Evolutionary conservation across 352 stramenopile genomes (phyloP), one percentile per base, ranked within the genome.

Genomic region (Phytophthora idaei): DNA sequence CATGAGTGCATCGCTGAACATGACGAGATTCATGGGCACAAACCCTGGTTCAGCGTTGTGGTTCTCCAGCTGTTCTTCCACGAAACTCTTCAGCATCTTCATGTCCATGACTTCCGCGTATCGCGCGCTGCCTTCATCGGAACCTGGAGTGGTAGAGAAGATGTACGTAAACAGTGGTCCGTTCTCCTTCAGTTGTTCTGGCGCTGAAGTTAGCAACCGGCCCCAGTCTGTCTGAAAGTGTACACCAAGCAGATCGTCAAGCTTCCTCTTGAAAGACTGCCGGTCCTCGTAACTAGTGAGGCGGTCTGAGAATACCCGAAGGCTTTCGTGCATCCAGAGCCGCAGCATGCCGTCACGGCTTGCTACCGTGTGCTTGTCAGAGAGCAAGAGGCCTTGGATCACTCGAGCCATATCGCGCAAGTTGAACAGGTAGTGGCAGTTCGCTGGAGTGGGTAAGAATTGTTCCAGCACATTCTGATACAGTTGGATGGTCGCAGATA

Each of bases 351-450:
- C 74, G 34, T 97, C 85, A 3, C 76, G 71, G 36, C 85, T 92
- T 11, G 80, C 76, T 21, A 94, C 85, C 10, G 78, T 85, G 47
- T 90, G 71, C 48, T 92, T 92, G 37, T 97, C 85, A 0, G 81
- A 78, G 1, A 93, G 71, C 11, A 97, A 36, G 1, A 97, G 45
- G 4, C 90, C 90, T 54, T 97, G 90, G 15, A 97, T 76, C 9
- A 97, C 90, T 67, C 94, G 90, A 5, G 90, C 86, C 77, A 97
- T 95, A 61, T 97, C 90, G 39, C 90, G 82, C 31, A 96, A 47
- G 62, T 96, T 97, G 56, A 97, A 97, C 12, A 95, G 61, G 50
- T 97, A 97, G 67, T 97, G 89, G 52, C 82, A 95, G 51, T 97
- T 97, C 3, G 81, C 84, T 15, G 90, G 90, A 0, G 90, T 97